Evolutionary conservation across 2,329 filamentous ascomycete species (phyloP), one percentile per base, ranked within the genome.

Genomic region (Aspergillaceae sp.): DNA sequence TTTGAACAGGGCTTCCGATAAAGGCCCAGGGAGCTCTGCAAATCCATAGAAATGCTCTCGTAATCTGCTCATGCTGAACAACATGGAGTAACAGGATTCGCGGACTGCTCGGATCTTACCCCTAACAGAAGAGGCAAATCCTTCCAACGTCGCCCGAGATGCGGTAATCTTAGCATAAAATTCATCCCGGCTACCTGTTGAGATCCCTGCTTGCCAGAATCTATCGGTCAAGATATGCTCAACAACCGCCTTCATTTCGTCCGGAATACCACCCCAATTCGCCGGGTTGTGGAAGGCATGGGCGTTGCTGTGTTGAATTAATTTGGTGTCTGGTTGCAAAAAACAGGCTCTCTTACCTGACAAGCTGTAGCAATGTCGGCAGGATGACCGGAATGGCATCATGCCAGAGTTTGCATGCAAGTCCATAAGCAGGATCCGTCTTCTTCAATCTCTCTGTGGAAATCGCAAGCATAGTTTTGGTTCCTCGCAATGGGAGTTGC

Each of bases 191-290:
- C 87, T 97, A 28, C 94, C 92, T 51, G 84, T 86, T 0, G 92
- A 97, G 43, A 98, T 98, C 7, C 92, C 92, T 5, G 90, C 88
- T 72, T 98, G 92, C 92, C 92, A 98, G 65, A 98, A 98, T 27
- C 92, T 79, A 66, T 98, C 92, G 9, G 89, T 94, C 26, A 98
- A 72, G 19, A 97, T 88, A 26, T 87, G 80, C 38, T 82, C 79
- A 35, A 97, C 86, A 44, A 94, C 80, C 4, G 77, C 71, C 48
- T 83, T 83, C 74, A 94, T 84, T 37, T 94, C 87, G 7, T 73
- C 64, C 1, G 89, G 84, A 10, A 95, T 70, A 30, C 83, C 79
- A 7, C 77, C 74, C 91, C 92, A 98, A 60, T 89, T 94, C 19
- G 79, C 74, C 1, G 87, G 80, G 57, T 95, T 90, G 61, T 95